phyloP scores from a whole-genome alignment of 805 yeast genomes.

The Zygosaccharomyces lentus region DNA sequence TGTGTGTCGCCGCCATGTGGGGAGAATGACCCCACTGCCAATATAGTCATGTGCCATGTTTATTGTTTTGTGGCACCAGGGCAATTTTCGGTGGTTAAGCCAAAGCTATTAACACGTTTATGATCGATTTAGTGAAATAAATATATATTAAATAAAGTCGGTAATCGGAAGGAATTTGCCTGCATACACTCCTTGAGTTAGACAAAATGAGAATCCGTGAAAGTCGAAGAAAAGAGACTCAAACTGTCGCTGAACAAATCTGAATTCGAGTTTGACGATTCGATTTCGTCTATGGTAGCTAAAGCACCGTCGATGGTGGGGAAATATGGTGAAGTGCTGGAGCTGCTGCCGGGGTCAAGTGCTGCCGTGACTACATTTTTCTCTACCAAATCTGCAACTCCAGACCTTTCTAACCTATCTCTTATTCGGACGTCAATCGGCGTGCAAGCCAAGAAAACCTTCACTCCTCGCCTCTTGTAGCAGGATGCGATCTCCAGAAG shows the following conservation, averaged over 20 bases:
- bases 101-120: not conserved
- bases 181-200: not conserved
- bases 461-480: conserved; percentile 52
- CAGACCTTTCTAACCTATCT: conserved; percentile 49
- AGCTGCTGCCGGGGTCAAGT: not conserved
- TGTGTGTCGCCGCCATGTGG: not conserved
- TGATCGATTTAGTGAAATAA: not conserved
- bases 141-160: not conserved
- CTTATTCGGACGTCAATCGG: conserved; percentile 47
- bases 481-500: conserved; percentile 54
- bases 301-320: conserved; percentile 57
- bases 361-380: conserved; percentile 18
- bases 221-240: conserved; percentile 14
- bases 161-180: too few relatives aligned
- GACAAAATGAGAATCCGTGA: conserved; percentile 13
- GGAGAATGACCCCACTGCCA: too few relatives aligned
- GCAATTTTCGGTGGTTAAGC: not conserved
- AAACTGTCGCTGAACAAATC: conserved; percentile 10
- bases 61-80: not conserved
- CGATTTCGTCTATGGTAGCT: conserved; percentile 39
- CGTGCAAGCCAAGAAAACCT: conserved; percentile 59
- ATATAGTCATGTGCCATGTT: not conserved
- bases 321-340: conserved; percentile 39
- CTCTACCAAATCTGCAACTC: conserved; percentile 43
- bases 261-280: conserved; percentile 12